Conservation (phyloP, 805 yeast species). For the Grigorovia jiainica region DNA sequence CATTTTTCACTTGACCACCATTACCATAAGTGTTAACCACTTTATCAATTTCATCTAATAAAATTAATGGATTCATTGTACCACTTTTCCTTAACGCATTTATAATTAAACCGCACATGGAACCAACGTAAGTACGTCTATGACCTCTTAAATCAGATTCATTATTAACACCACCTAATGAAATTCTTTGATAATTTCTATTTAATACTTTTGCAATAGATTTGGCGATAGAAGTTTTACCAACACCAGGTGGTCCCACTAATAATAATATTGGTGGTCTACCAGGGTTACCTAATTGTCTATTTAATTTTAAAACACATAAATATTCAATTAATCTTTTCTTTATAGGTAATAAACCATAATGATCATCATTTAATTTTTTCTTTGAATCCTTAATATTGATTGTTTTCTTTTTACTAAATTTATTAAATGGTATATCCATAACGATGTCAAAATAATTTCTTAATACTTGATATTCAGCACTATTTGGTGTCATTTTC, state of each 20-base stretch:
- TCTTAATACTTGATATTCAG: conserved; percentile 83
- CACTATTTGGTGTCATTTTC: conserved; percentile 73
- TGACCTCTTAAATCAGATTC: conserved; percentile 97
- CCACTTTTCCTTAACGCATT: conserved; percentile 85
- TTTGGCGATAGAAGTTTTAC: conserved; percentile 93
- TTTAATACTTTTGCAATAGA: conserved; percentile 86
- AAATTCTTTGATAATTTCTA: conserved; percentile 82
- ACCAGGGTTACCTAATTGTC: conserved; percentile 76
- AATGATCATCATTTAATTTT: conserved; percentile 73
- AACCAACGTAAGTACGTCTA: conserved; percentile 94
- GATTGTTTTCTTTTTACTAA: conserved; percentile 67
- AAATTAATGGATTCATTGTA: conserved; percentile 87
- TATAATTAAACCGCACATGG: conserved; percentile 88
- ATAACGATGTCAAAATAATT: conserved; percentile 91
- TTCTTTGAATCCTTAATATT: conserved; percentile 57
- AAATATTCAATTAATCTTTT: conserved; percentile 90
- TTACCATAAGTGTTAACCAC: conserved; percentile 37
- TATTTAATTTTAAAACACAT: conserved; percentile 63
- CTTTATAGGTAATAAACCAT: conserved; percentile 80
- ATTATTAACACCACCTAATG: conserved; percentile 95
- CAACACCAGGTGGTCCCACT: conserved; percentile 99
- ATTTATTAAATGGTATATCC: conserved; percentile 84
- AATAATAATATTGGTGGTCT: conserved; percentile 87
- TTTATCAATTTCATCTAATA: conserved; percentile 94
- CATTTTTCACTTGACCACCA: conserved; percentile 34